These are phyloP conservation scores for Eutrema japonicum DNA, from an alignment of 345 rosid genomes.

Conservation along the genomic window DNA sequence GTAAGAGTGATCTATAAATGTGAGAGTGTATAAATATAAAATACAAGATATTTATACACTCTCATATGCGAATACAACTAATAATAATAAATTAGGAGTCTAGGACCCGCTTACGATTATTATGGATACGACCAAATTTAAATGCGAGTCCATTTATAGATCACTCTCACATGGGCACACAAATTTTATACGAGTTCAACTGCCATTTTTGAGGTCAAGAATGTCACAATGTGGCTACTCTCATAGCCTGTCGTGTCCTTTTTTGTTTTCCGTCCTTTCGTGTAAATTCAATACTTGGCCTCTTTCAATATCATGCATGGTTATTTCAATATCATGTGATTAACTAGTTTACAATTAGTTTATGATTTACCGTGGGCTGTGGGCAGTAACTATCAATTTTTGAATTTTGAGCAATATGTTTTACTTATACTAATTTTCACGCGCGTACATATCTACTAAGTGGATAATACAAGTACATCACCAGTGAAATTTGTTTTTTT, in stretches of 20 bases:
- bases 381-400: neutral
- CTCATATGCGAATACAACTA: too few species aligned
- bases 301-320: neutral
- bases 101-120: constrained; percentile 30
- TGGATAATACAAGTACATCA: neutral
- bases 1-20: constrained; percentile 25
- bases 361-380: neutral
- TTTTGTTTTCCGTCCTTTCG: neutral
- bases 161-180: constrained; percentile 34
- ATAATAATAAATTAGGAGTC: neutral
- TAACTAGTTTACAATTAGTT: neutral
- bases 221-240: constrained; percentile 35
- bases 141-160: constrained; percentile 14
- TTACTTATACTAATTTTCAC: neutral
- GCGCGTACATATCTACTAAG: neutral
- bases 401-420: neutral
- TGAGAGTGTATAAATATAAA: too few species aligned
- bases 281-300: neutral
- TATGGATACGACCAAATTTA: neutral
- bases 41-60: too few species aligned
- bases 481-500: neutral
- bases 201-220: constrained; percentile 31
- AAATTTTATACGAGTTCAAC: constrained; percentile 3
- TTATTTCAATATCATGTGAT: constrained; percentile 9
- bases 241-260: constrained; percentile 10